A percentile compares a stretch with the other conserved stretches of the same genome.
phyloP scores from a whole-genome alignment of 768 basidiomycete genomes.

The Auricularia auricula-judae region DNA sequence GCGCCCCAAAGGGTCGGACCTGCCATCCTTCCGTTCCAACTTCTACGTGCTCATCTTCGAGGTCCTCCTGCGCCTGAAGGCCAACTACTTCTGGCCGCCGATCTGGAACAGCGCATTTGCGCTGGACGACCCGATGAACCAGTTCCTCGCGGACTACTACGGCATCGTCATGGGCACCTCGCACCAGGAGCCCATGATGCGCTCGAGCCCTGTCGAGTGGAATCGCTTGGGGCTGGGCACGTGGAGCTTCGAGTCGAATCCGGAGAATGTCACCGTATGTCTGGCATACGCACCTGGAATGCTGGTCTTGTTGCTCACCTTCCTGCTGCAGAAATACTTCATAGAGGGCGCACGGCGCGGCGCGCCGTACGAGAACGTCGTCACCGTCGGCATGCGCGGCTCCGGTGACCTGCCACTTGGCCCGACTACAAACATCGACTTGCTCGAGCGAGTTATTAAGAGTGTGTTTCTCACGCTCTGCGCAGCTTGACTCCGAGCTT shows the following conservation, averaged over 20 bases:
- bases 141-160: slow-evolving; percentile 49
- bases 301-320: too few relatives aligned
- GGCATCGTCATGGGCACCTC: slow-evolving; percentile 61
- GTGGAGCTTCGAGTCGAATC: slow-evolving; percentile 54
- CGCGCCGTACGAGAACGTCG: slow-evolving; percentile 48
- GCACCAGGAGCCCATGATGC: slow-evolving; percentile 68
- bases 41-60: slow-evolving; percentile 37
- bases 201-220: slow-evolving; percentile 60
- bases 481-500: background rate
- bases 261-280: slow-evolving; percentile 34
- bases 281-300: background rate
- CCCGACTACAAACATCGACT: slow-evolving; percentile 35
- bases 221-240: slow-evolving; percentile 39
- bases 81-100: slow-evolving; percentile 63
- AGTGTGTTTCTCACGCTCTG: background rate
- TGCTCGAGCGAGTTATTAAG: slow-evolving; percentile 43
- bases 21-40: slow-evolving; percentile 47
- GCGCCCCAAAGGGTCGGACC: slow-evolving; percentile 43
- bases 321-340: slow-evolving; percentile 22
- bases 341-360: slow-evolving; percentile 46
- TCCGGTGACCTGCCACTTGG: slow-evolving; percentile 38
- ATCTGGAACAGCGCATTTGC: slow-evolving; percentile 31
- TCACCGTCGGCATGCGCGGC: slow-evolving; percentile 63
- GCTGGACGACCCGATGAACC: slow-evolving; percentile 50
- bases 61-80: slow-evolving; percentile 52